Conservation (phyloP, 495 filamentous ascomycete genomes). For the Penicillium arizonense region DNA sequence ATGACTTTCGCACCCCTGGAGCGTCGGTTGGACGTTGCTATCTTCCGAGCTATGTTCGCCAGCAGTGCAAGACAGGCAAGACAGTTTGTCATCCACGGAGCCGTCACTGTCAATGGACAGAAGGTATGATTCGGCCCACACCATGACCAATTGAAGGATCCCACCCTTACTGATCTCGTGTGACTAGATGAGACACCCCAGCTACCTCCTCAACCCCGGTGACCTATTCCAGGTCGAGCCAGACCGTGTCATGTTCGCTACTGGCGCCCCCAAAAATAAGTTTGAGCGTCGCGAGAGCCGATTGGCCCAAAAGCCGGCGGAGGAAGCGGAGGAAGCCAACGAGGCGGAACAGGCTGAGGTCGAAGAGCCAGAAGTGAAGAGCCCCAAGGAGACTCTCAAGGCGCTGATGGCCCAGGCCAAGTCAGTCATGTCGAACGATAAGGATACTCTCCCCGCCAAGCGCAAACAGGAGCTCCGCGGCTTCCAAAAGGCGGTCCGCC, state of each 20-base stretch:
- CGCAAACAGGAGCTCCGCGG: constrained; percentile 61
- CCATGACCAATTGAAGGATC: not conserved
- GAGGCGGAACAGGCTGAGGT: constrained; percentile 18
- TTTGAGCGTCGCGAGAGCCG: constrained; percentile 43
- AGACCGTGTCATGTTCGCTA: constrained; percentile 82
- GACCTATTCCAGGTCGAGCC: constrained; percentile 96
- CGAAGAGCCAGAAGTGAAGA: constrained; percentile 25
- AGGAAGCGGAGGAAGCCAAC: constrained; percentile 28
- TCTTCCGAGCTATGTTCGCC: constrained; percentile 90
- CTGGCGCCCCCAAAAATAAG: constrained; percentile 66
- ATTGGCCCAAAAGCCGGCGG: constrained; percentile 17
- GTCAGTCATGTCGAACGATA: constrained; percentile 47
- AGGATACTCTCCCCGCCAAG: constrained; percentile 53
- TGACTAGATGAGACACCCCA: constrained; percentile 80
- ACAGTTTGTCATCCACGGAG: constrained; percentile 89
- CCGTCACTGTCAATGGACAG: constrained; percentile 93
- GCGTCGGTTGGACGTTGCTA: constrained; percentile 83
- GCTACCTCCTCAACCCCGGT: constrained; percentile 94
- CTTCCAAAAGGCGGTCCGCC: constrained; percentile 53
- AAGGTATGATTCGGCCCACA: constrained; percentile 55
- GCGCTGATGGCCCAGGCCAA: constrained; percentile 54
- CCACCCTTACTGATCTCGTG: constrained; percentile 2
- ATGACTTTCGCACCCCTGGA: constrained; percentile 93
- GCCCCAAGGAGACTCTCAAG: constrained; percentile 44
- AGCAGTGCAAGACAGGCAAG: constrained; percentile 92